phyloP scores from a whole-genome alignment of 805 yeast species.

The Metschnikowia matae region DNA sequence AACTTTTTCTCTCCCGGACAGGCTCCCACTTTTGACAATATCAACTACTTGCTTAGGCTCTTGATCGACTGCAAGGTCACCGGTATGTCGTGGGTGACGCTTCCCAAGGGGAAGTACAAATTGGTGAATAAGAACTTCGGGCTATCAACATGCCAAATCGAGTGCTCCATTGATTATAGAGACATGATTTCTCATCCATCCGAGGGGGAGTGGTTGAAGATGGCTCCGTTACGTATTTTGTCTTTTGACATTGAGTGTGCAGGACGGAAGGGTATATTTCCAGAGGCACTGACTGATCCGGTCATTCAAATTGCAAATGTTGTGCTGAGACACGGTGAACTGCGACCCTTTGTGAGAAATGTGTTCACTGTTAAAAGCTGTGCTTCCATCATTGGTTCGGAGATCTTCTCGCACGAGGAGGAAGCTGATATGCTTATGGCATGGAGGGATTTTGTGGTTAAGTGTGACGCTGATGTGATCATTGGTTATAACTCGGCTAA shows the following conservation, averaged over 20 bases:
- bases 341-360: constrained; percentile 87
- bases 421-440: constrained; percentile 79
- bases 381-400: constrained; percentile 90
- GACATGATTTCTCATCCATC: constrained; percentile 77
- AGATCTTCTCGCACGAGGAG: constrained; percentile 67
- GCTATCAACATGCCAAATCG: constrained; percentile 78
- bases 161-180: constrained; percentile 63
- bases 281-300: constrained; percentile 89
- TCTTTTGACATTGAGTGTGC: constrained; percentile 99
- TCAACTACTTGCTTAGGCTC: constrained; percentile 77
- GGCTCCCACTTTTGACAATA: constrained; percentile 80
- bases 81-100: constrained; percentile 96
- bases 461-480: constrained; percentile 91
- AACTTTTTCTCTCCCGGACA: constrained; percentile 53
- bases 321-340: constrained; percentile 75
- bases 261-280: constrained; percentile 94
- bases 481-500: constrained; percentile 95
- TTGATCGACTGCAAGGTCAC: constrained; percentile 91
- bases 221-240: constrained; percentile 89
- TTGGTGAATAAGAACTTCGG: constrained; percentile 40
- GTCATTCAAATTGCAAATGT: constrained; percentile 97
- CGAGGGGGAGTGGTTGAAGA: constrained; percentile 89
- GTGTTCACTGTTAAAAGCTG: constrained; percentile 93
- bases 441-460: constrained; percentile 84
- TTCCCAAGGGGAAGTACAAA: constrained; percentile 70